Evolutionary conservation across 2,329 filamentous ascomycete species (phyloP).

Genomic region (Penicillium hordei): DNA sequence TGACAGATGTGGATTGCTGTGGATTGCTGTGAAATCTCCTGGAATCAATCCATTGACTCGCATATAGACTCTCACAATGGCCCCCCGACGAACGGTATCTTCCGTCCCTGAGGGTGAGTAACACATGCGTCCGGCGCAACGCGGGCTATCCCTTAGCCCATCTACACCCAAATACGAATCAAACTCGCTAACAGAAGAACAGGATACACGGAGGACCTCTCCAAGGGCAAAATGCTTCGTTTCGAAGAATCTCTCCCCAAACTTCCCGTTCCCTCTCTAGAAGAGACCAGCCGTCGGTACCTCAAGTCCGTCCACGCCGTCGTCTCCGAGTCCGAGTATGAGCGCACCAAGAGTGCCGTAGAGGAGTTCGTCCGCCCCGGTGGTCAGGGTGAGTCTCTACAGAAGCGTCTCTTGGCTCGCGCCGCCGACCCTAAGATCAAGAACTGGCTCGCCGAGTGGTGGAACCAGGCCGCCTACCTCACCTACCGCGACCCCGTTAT

Average conservation of each 20-base stretch:
- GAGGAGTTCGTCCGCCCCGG: slow-evolving; percentile 86
- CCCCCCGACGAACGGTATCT: slow-evolving; percentile 44
- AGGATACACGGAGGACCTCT: slow-evolving; percentile 65
- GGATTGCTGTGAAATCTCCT: neutral
- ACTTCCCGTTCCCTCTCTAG: slow-evolving; percentile 62
- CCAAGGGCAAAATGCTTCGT: slow-evolving; percentile 64
- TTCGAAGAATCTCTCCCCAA: slow-evolving; percentile 65
- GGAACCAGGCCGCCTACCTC: slow-evolving; percentile 94
- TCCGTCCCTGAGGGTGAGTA: slow-evolving; percentile 48
- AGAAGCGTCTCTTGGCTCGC: slow-evolving; percentile 79
- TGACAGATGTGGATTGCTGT: neutral
- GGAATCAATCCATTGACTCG: slow-evolving; percentile 12
- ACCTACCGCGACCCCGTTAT: slow-evolving; percentile 92
- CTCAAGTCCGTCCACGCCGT: slow-evolving; percentile 66
- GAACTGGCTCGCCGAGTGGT: slow-evolving; percentile 98
- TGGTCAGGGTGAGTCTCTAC: slow-evolving; percentile 76
- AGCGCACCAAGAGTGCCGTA: slow-evolving; percentile 72
- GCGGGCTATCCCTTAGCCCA: neutral
- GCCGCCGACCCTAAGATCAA: slow-evolving; percentile 76
- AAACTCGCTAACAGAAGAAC: slow-evolving; percentile 6
- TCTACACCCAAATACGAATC: neutral
- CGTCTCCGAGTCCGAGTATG: slow-evolving; percentile 58
- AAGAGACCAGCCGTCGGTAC: slow-evolving; percentile 64
- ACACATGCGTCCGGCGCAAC: slow-evolving; percentile 21
- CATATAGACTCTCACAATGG: slow-evolving; percentile 41